Evolutionary conservation across 2,329 filamentous ascomycete genomes (phyloP).

Genomic region (Cercospora sp.): DNA sequence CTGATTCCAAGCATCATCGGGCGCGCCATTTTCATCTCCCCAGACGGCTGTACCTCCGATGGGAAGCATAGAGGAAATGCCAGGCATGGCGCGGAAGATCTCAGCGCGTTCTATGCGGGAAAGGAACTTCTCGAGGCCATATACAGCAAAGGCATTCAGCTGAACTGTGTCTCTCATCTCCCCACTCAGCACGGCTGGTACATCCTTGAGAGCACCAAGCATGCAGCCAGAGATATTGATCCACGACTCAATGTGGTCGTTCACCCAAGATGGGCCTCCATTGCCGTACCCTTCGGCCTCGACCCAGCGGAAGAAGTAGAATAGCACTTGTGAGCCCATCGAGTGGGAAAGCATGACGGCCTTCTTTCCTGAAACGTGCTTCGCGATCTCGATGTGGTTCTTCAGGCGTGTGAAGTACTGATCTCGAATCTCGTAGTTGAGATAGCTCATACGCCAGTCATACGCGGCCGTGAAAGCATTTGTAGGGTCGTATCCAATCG

Average conservation of each 20-base stretch:
- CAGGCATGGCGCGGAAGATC: constrained; percentile 95
- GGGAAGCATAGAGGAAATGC: constrained; percentile 93
- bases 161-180: constrained; percentile 99
- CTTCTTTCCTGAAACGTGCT: constrained; percentile 72
- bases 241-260: constrained; percentile 86
- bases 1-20: constrained; percentile 78
- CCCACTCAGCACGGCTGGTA: constrained; percentile 86
- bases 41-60: constrained; percentile 93
- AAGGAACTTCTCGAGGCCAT: constrained; percentile 93
- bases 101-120: constrained; percentile 87
- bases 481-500: constrained; percentile 90
- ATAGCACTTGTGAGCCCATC: constrained; percentile 94
- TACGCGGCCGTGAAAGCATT: constrained; percentile 70
- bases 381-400: constrained; percentile 81
- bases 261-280: constrained; percentile 86
- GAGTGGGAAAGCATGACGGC: constrained; percentile 87
- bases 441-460: constrained; percentile 91
- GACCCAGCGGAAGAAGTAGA: constrained; percentile 82
- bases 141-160: constrained; percentile 92
- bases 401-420: constrained; percentile 93
- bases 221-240: constrained; percentile 98
- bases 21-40: constrained; percentile 84
- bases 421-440: constrained; percentile 84
- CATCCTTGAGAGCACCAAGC: constrained; percentile 88
- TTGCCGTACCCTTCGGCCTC: constrained; percentile 74